Conservation (phyloP, 2,329 filamentous ascomycete species). For the Beauveria sp. region DNA sequence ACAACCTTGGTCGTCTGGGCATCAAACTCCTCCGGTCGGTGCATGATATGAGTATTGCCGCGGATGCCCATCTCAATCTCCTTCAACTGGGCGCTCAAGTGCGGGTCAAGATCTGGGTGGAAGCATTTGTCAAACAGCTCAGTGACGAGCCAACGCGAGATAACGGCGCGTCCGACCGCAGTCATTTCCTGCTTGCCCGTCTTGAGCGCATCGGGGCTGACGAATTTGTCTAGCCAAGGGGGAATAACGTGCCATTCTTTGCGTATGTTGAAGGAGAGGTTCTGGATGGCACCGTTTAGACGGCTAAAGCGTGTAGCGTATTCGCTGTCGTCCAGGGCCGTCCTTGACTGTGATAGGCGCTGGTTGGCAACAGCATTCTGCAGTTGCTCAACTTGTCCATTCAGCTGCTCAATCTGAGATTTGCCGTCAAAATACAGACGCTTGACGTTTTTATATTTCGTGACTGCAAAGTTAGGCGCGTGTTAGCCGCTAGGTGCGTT, state of each 20-base stretch:
- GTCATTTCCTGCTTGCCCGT: conserved; percentile 98
- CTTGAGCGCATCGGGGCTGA: conserved; percentile 77
- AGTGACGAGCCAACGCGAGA: conserved; percentile 83
- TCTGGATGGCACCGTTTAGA: conserved; percentile 87
- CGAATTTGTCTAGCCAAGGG: conserved; percentile 67
- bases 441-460: conserved; percentile 98
- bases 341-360: conserved; percentile 87
- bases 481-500: conserved; percentile 22
- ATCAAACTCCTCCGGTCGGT: conserved; percentile 80
- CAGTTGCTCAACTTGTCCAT: conserved; percentile 81
- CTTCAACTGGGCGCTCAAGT: conserved; percentile 73
- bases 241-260: conserved; percentile 88
- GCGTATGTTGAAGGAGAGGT: conserved; percentile 90
- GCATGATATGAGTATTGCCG: conserved; percentile 62
- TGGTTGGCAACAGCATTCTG: conserved; percentile 98
- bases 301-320: conserved; percentile 84
- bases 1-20: conserved; percentile 81
- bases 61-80: conserved; percentile 83
- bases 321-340: conserved; percentile 90
- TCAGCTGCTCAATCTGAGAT: conserved; percentile 81
- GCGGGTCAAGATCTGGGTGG: conserved; percentile 75
- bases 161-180: conserved; percentile 80
- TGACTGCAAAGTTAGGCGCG: conserved; percentile 50
- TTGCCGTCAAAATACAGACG: conserved; percentile 96
- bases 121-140: conserved; percentile 90